Evolutionary conservation across 768 basidiomycete genomes (phyloP).

Genomic region (Tulasnella sp.): DNA sequence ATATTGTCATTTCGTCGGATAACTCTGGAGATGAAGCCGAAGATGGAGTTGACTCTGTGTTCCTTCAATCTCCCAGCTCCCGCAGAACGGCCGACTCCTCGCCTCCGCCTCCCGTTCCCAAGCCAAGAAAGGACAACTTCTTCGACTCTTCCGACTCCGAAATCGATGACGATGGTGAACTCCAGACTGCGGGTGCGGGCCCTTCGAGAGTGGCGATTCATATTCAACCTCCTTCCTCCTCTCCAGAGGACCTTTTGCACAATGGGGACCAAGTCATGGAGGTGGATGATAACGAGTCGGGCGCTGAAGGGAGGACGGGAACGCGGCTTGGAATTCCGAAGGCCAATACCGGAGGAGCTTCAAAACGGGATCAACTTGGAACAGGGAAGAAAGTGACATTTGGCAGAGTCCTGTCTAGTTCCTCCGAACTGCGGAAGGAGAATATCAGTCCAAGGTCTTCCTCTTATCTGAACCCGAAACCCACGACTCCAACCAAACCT

Average conservation of each 20-base stretch:
- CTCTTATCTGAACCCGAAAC: too few species aligned
- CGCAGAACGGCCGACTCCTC: background rate
- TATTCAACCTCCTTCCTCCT: slow-evolving; percentile 16
- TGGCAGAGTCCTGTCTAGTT: too few species aligned
- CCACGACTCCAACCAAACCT: too few species aligned
- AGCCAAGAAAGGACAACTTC: background rate
- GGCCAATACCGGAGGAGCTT: too few species aligned
- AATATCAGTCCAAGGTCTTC: too few species aligned
- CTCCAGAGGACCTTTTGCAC: background rate
- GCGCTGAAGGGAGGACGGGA: background rate
- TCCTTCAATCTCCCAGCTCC: background rate
- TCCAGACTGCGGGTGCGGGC: background rate
- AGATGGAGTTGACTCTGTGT: background rate
- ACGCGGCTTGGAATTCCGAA: too few species aligned
- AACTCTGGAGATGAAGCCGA: slow-evolving; percentile 29
- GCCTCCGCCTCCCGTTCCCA: background rate
- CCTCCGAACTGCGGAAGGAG: too few species aligned
- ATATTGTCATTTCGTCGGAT: slow-evolving; percentile 28
- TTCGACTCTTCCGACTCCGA: background rate
- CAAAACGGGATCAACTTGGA: too few species aligned
- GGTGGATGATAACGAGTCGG: background rate
- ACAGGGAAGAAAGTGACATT: too few species aligned
- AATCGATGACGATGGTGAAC: background rate
- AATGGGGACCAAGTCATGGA: too few species aligned
- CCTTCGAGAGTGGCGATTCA: slow-evolving; percentile 31